Conservation (phyloP, 352 stramenopile genomes). For the Thraustotheca clavata region DNA sequence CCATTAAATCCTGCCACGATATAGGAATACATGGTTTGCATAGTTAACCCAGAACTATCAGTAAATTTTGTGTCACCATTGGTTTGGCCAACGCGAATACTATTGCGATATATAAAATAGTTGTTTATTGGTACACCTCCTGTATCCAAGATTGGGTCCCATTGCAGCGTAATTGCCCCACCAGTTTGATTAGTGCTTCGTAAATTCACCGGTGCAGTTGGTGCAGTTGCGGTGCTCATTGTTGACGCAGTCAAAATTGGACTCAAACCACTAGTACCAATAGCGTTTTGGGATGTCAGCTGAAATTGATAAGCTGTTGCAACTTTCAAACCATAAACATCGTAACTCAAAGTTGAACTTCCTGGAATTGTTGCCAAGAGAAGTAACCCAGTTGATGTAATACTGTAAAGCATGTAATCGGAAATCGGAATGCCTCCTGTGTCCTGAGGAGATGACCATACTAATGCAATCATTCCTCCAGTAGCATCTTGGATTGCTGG, state of each 20-base stretch:
- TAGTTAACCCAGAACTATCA: slow-evolving; percentile 29
- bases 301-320: slow-evolving; percentile 47
- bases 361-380: background rate
- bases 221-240: slow-evolving; percentile 30
- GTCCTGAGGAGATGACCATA: background rate
- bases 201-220: slow-evolving; percentile 40
- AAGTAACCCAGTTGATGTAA: background rate
- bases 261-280: slow-evolving; percentile 37
- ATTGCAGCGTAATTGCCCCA: slow-evolving; percentile 46
- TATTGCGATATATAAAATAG: slow-evolving; percentile 52
- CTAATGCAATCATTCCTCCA: background rate
- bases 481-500: background rate
- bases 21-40: slow-evolving; percentile 43
- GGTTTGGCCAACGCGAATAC: slow-evolving; percentile 23
- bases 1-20: slow-evolving; percentile 32
- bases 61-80: slow-evolving; percentile 27
- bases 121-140: slow-evolving; percentile 36
- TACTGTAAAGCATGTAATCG: background rate
- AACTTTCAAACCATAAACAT: slow-evolving; percentile 39
- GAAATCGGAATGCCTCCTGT: background rate
- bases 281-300: slow-evolving; percentile 29
- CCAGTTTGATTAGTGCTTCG: slow-evolving; percentile 33
- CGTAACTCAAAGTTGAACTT: background rate
- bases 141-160: slow-evolving; percentile 43
- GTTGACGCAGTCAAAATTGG: slow-evolving; percentile 29